These are phyloP conservation scores for Letharia columbiana DNA, from an alignment of 495 filamentous ascomycete genomes.

Conservation along the genomic window DNA sequence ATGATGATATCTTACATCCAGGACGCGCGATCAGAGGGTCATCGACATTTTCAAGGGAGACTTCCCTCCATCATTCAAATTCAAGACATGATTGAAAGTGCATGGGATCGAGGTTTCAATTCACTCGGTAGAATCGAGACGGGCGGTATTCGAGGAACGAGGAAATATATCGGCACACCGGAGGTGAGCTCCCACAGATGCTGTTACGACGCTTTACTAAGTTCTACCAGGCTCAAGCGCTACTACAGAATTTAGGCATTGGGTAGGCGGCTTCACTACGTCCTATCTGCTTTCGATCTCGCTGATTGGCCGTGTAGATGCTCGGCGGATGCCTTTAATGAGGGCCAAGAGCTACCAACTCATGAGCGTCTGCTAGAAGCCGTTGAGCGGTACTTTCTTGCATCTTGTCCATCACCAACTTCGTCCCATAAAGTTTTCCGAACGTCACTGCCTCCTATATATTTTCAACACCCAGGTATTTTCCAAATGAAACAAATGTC, in stretches of 20 bases:
- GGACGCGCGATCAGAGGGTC: constrained; percentile 45
- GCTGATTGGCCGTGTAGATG: constrained; percentile 34
- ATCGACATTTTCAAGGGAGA: constrained; percentile 48
- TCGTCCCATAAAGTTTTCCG: constrained; percentile 46
- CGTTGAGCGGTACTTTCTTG: constrained; percentile 67
- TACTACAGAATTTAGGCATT: constrained; percentile 63
- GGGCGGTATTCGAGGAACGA: constrained; percentile 75
- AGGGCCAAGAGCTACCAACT: constrained; percentile 35
- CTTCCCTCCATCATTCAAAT: constrained; percentile 76
- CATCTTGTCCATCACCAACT: constrained; percentile 31
- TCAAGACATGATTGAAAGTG: constrained; percentile 81
- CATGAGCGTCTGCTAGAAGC: constrained; percentile 52
- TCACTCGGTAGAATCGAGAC: constrained; percentile 66
- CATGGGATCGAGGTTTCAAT: constrained; percentile 86
- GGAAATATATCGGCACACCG: constrained; percentile 93
- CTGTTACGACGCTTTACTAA: constrained; percentile 15
- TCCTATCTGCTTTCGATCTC: constrained; percentile 1
- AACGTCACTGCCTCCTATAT: constrained; percentile 73
- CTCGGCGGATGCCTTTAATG: constrained; percentile 42
- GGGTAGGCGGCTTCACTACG: constrained; percentile 29
- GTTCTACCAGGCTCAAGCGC: constrained; percentile 59
- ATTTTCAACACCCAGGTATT: constrained; percentile 77
- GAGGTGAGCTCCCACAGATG: constrained; percentile 51
- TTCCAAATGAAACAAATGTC: background rate
- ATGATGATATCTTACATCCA: constrained; percentile 80